These are phyloP conservation scores for Beta corolliflora DNA, from an alignment of 179 eudicot genomes.

Conservation along the genomic window DNA sequence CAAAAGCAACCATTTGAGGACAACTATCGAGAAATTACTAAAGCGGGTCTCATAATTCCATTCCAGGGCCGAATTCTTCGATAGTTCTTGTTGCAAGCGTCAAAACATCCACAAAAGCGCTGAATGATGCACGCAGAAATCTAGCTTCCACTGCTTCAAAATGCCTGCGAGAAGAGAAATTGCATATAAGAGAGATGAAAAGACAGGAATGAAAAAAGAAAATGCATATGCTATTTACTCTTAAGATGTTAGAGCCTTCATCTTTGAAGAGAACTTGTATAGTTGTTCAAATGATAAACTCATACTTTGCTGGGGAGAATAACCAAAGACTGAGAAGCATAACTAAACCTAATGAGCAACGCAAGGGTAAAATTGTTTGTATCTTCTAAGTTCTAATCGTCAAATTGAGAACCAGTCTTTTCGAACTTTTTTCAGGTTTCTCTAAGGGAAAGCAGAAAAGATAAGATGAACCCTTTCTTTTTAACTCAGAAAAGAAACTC, in stretches of 20 bases:
- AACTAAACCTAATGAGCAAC: not conserved
- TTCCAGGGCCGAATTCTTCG: constrained; percentile 63
- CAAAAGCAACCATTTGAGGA: too few relatives aligned
- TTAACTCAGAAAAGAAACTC: constrained; percentile 28
- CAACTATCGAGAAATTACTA: not conserved
- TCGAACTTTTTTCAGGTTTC: not conserved
- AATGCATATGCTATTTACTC: not conserved
- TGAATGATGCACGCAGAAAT: constrained; percentile 87
- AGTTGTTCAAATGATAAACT: not conserved
- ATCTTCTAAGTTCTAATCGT: not conserved
- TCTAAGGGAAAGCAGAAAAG: not conserved
- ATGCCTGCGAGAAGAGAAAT: constrained; percentile 48
- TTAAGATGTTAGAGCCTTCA: not conserved
- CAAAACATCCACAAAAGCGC: constrained; percentile 76
- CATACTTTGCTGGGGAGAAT: not conserved
- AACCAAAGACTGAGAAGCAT: not conserved
- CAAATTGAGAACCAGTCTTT: not conserved
- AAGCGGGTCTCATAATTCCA: constrained; percentile 26
- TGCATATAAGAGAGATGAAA: not conserved
- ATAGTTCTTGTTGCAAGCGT: constrained; percentile 82
- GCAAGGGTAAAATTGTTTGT: not conserved
- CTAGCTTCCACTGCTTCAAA: constrained; percentile 94
- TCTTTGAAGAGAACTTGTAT: not conserved
- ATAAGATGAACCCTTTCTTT: not conserved
- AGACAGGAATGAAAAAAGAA: not conserved